A percentile compares a stretch with the other conserved stretches of the same genome.
Evolutionary conservation across 2,329 filamentous ascomycete genomes (phyloP).

Genomic region (Hypoxylon sp.): DNA sequence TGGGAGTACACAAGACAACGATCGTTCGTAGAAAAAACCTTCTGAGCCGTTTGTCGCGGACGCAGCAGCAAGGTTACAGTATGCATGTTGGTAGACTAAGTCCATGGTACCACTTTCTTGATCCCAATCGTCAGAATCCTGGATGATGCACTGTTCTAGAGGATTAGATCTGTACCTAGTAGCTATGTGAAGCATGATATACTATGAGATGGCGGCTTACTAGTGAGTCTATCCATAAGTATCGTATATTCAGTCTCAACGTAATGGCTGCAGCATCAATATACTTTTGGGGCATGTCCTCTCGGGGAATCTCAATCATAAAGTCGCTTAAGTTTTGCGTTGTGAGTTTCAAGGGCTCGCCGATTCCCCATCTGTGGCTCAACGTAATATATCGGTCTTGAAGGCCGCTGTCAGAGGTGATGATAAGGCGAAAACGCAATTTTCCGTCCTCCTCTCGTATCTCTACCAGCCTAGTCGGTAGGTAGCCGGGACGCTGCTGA

Average conservation of each 20-base stretch:
- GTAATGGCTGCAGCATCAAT: slow-evolving; percentile 1
- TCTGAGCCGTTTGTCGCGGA: slow-evolving; percentile 12
- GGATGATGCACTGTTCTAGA: slow-evolving; percentile 15
- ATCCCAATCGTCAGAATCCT: slow-evolving; percentile 22
- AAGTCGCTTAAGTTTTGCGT: neutral
- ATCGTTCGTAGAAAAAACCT: slow-evolving; percentile 20
- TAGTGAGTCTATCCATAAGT: slow-evolving; percentile 17
- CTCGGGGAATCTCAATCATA: neutral
- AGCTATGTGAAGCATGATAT: neutral
- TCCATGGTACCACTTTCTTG: slow-evolving; percentile 14
- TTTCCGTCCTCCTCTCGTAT: slow-evolving; percentile 3
- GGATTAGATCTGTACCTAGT: neutral
- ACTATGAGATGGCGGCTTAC: neutral
- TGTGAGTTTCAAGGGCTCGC: neutral
- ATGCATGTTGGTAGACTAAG: slow-evolving; percentile 11
- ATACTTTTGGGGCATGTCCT: slow-evolving; percentile 4
- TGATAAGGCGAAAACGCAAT: neutral
- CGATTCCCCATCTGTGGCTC: slow-evolving; percentile 13
- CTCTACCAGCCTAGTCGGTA: slow-evolving; percentile 6
- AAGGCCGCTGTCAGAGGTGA: neutral
- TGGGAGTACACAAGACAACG: neutral
- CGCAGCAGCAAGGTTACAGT: slow-evolving; percentile 23
- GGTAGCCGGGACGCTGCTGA: neutral
- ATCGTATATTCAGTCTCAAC: slow-evolving; percentile 1
- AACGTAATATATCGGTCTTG: slow-evolving; percentile 3